Conservation (phyloP, 331 rosid genomes). For the Erythrophleum ivorense region DNA sequence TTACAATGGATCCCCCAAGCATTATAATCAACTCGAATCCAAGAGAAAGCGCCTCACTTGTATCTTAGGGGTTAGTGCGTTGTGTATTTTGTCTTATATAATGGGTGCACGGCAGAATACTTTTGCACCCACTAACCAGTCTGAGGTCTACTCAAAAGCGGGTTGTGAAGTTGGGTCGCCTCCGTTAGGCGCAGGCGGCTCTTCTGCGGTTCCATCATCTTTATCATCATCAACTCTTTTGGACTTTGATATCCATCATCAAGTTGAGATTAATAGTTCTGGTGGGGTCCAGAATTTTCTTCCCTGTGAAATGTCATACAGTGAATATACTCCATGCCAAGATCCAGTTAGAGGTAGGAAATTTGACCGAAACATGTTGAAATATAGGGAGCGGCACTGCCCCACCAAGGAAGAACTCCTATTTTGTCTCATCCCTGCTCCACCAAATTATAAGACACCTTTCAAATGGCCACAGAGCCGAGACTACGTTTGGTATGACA, state of each 20-base stretch:
- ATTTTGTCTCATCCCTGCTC: conserved; percentile 80
- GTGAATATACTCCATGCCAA: conserved; percentile 96
- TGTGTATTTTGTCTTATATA: conserved; percentile 73
- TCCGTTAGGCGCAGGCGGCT: not conserved
- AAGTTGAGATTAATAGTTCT: conserved; percentile 51
- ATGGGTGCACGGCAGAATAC: conserved; percentile 80
- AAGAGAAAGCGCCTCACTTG: conserved; percentile 74
- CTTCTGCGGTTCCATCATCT: conserved; percentile 38
- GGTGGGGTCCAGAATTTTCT: conserved; percentile 54
- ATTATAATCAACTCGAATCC: conserved; percentile 61
- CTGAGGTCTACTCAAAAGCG: conserved; percentile 53
- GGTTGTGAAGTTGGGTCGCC: conserved; percentile 55
- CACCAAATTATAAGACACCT: conserved; percentile 90
- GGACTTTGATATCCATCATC: conserved; percentile 84
- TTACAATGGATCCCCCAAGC: conserved; percentile 86
- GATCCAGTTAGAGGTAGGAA: conserved; percentile 67
- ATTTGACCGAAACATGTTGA: conserved; percentile 81
- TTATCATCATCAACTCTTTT: conserved; percentile 40
- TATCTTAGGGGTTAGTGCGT: conserved; percentile 79
- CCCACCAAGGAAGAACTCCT: conserved; percentile 76
- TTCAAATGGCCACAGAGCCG: conserved; percentile 96
- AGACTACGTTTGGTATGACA: conserved; percentile 90
- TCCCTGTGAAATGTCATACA: conserved; percentile 61
- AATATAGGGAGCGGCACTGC: conserved; percentile 92
- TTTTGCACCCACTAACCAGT: conserved; percentile 50